Evolutionary conservation across 1,284 basidiomycete species (phyloP), one percentile per base, ranked within the genome.

Genomic region (Mycena citricolor): DNA sequence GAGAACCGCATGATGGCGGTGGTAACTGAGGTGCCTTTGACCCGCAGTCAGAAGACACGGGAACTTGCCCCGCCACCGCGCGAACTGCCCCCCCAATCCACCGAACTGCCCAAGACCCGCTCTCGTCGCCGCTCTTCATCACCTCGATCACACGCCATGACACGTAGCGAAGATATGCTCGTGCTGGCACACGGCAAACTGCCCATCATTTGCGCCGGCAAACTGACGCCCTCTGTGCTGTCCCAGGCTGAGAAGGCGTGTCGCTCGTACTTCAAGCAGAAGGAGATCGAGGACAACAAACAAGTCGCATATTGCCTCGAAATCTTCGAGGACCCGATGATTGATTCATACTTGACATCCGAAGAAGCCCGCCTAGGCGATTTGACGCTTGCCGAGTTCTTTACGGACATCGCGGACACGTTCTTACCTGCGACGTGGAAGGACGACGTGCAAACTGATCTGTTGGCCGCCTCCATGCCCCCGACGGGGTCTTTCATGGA

Each of bases 171-270:
- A n/a, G n/a, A n/a, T n/a, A n/a, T n/a, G n/a, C n/a, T n/a, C n/a
- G n/a, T n/a, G n/a, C n/a, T n/a, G n/a, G n/a, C n/a, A n/a, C n/a
- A n/a, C 19, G 13, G 10, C 1, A 43, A 43, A 11, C 33, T 25
- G 7, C 42, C 34, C 3, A 14, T 36, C 17, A 16, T 43, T 0
- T 35, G 38, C 14, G 42, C 29, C 11, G 42, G 42, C 3, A 35
- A 37, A 8, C 25, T 25, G 11, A 17, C 34, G 7, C 42, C 30
- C 5, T 22, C 4, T 3, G 11, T 20, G 4, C 31, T 42, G 1
- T 26, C 32, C 16, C 7, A 33, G 13, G 11, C 34, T 16, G 34
- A 36, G 13, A 7, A 20, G 3, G 16, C 17, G 16, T 21, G 8
- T 22, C 13, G 12, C 8, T 26, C 32, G 12, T 43, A 32, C 21